Evolutionary conservation across 2,329 filamentous ascomycete species (phyloP), one percentile per base, ranked within the genome.

Genomic region (Botrytis sinoallii): DNA sequence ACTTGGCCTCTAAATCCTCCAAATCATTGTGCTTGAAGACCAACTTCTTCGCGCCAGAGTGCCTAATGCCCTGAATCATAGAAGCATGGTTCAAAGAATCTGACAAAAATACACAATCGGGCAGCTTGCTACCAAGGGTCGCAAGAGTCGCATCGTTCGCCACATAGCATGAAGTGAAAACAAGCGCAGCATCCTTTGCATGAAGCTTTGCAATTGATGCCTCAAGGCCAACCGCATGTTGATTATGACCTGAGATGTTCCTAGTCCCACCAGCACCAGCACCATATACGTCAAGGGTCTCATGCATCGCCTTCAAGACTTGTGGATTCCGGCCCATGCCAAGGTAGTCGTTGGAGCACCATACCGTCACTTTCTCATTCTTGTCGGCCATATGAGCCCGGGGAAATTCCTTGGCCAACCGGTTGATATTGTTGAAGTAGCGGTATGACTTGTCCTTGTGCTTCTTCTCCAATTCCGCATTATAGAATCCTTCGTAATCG

Each of bases 371-470:
- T 71, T 90, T 90, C 77, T 98, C 94, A 74, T 95, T 91, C 81
- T 90, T 89, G 74, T 88, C 90, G 25, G 93, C 88, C 88, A 97
- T 97, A 83, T 99, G 96, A 64, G 96, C 96, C 77, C 93, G 93
- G 44, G 96, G 96, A 76, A 99, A 99, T 77, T 98, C 94, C 85
- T 96, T 93, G 77, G 96, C 96, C 75, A 99, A 88, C 52, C 96
- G 94, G 82, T 99, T 99, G 90, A 99, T 99, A 87, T 99, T 99
- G 88, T 99, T 99, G 87, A 99, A 99, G 86, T 98, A 98, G 81
- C 96, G 93, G 86, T 99, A 99, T 70, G 95, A 98, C 86, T 98
- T 98, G 88, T 99, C 96, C 88, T 97, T 95, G 88, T 97, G 96
- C 86, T 99, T 99, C 89, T 98, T 98, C 79, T 98, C 94, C 78